Evolutionary conservation across 306 rosid genomes (phyloP).

Genomic region (Prunus padus): DNA sequence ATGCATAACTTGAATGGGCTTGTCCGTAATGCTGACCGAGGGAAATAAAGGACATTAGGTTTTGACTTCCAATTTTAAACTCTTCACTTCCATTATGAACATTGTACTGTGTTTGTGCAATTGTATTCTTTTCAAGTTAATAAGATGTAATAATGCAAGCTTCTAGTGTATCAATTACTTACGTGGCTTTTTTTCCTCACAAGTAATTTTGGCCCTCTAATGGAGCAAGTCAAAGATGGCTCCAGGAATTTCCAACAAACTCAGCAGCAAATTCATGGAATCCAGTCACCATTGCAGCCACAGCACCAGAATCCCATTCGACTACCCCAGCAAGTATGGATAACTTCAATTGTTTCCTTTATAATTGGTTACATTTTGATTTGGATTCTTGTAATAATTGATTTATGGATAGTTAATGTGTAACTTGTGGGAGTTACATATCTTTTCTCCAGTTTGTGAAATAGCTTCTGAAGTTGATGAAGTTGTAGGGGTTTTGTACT

Average conservation of each 20-base stretch:
- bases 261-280: constrained; percentile 64
- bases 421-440: neutral
- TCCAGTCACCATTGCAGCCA: constrained; percentile 62
- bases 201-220: constrained; percentile 70
- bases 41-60: neutral
- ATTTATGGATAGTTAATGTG: constrained; percentile 9
- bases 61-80: neutral
- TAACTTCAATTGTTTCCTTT: constrained; percentile 11
- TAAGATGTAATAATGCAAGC: neutral
- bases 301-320: constrained; percentile 66
- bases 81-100: constrained; percentile 3
- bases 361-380: constrained; percentile 17
- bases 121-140: neutral
- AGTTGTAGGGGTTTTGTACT: constrained; percentile 3
- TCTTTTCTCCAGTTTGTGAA: neutral
- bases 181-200: constrained; percentile 16
- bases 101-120: neutral
- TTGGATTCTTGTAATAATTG: constrained; percentile 1
- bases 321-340: constrained; percentile 63
- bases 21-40: neutral
- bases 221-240: constrained; percentile 75
- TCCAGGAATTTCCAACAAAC: constrained; percentile 59
- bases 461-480: neutral
- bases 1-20: neutral
- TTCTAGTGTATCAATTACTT: constrained; percentile 4